Conservation (phyloP, 176 grass and related monocot genomes). For the Paspalum notatum region DNA sequence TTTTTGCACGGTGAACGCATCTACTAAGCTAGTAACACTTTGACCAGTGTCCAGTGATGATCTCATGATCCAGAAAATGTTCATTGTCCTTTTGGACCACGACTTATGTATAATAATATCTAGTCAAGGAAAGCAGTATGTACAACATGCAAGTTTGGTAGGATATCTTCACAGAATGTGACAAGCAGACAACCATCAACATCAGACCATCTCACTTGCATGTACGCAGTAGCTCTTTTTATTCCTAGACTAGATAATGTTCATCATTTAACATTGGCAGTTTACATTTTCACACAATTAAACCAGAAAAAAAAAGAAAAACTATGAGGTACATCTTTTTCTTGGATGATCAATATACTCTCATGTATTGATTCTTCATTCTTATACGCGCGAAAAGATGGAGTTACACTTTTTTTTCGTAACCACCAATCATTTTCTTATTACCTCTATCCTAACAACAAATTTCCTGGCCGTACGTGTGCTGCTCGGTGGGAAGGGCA, state of each 20-base stretch:
- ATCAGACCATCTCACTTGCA: background rate
- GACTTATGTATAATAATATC: background rate
- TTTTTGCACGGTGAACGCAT: no score
- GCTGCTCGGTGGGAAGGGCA: no score
- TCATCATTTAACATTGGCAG: background rate
- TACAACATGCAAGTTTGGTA: background rate
- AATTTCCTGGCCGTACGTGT: no score
- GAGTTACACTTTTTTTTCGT: background rate
- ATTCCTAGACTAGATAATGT: background rate
- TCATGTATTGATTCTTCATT: background rate
- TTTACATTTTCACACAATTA: background rate
- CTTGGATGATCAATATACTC: background rate
- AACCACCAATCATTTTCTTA: background rate
- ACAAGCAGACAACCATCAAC: background rate
- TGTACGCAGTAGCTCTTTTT: background rate
- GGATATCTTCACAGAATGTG: background rate
- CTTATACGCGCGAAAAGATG: background rate
- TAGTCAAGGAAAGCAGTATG: slow-evolving; percentile 1
- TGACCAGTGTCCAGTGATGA: no score
- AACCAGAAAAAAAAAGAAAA: background rate
- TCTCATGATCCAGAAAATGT: background rate
- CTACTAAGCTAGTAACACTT: no score
- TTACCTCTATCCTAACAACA: background rate
- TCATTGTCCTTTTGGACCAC: background rate
- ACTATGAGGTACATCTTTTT: background rate